These are phyloP conservation scores for Pyricularia pennisetigena DNA, from an alignment of 2,329 filamentous ascomycete species.

Conservation along the genomic window DNA sequence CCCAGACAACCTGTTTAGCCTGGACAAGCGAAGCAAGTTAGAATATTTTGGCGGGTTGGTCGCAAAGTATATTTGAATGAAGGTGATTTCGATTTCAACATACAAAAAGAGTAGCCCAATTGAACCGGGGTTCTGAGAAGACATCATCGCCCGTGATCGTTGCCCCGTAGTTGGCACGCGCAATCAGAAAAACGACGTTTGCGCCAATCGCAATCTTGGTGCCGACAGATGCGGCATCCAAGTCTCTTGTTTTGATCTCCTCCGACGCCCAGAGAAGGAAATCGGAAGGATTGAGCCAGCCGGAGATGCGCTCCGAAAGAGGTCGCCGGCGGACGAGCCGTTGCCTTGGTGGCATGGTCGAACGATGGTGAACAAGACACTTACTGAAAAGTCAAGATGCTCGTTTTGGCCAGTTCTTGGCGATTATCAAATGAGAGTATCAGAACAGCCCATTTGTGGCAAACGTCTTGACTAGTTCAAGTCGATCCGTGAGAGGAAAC, in stretches of 20 bases:
- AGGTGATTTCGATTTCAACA: constrained; percentile 19
- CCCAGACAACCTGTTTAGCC: constrained; percentile 62
- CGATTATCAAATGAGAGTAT: background rate
- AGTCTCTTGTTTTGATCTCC: constrained; percentile 83
- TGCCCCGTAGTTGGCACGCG: constrained; percentile 63
- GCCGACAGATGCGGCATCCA: constrained; percentile 74
- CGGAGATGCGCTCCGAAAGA: constrained; percentile 68
- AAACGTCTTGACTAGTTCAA: background rate
- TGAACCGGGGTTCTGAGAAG: constrained; percentile 56
- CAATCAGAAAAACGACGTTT: constrained; percentile 74
- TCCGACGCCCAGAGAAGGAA: constrained; percentile 86
- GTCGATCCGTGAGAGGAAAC: background rate
- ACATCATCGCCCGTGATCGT: constrained; percentile 54
- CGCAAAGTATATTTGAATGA: background rate
- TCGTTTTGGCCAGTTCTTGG: background rate
- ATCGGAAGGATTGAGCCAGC: constrained; percentile 78
- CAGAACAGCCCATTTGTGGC: background rate
- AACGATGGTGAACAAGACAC: background rate
- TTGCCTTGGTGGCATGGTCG: constrained; percentile 25
- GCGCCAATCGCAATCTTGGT: constrained; percentile 63
- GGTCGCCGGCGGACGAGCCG: constrained; percentile 78
- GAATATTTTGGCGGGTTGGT: background rate
- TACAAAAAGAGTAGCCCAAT: constrained; percentile 54
- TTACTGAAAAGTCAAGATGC: background rate
- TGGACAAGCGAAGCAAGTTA: constrained; percentile 23